Evolutionary conservation across 1,284 basidiomycete species (phyloP).

Genomic region (Melampsora larici-populina): DNA sequence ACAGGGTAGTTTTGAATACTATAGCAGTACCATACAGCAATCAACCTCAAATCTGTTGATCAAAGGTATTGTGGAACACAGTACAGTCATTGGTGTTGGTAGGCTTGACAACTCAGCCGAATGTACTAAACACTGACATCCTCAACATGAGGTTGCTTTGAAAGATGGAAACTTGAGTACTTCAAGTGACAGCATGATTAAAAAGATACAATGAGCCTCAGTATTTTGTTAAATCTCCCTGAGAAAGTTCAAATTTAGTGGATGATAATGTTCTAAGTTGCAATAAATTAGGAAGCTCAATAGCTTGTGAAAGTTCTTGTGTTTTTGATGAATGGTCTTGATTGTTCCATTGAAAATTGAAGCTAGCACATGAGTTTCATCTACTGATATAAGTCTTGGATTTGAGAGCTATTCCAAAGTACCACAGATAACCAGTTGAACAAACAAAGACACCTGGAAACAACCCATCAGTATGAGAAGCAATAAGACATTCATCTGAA

Average conservation of each 20-base stretch:
- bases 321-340: slow-evolving; percentile 22
- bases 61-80: no score
- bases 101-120: no score
- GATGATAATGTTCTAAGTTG: slow-evolving; percentile 26
- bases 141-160: no score
- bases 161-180: no score
- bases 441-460: slow-evolving; percentile 40
- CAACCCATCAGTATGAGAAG: slow-evolving; percentile 33
- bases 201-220: no score
- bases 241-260: slow-evolving; percentile 29
- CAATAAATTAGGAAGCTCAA: slow-evolving; percentile 20
- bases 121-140: no score
- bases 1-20: no score
- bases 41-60: no score
- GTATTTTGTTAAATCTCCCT: no score
- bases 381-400: slow-evolving; percentile 22
- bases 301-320: slow-evolving; percentile 31
- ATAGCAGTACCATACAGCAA: no score
- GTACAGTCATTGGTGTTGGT: no score
- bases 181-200: no score
- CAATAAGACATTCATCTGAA: slow-evolving; percentile 34
- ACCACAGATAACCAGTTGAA: slow-evolving; percentile 36
- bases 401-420: slow-evolving; percentile 41
- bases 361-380: slow-evolving; percentile 30
- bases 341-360: slow-evolving; percentile 39